Evolutionary conservation across 2,329 filamentous ascomycete genomes (phyloP), one percentile per base, ranked within the genome.

Genomic region (Colletotrichum kahawae): DNA sequence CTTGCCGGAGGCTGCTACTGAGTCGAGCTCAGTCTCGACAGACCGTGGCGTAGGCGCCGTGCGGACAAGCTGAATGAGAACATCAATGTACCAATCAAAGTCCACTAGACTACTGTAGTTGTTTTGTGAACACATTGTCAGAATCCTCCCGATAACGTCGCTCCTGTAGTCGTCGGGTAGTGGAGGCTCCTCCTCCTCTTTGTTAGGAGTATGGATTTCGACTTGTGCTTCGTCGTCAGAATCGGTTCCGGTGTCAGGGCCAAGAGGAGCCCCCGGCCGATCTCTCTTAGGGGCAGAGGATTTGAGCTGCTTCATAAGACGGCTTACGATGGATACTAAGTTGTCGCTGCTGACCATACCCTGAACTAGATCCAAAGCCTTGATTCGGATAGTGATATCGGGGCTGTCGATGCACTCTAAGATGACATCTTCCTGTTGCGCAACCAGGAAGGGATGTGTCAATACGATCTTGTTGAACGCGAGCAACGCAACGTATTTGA

Each of bases 11-110:
- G 79, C 79, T 16, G 80, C 77, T 12, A 81, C 77, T 4, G 81
- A 78, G 12, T 84, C 81, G 9, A 81, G 74, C 54, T 87, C 86
- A 7, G 81, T 81, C 8, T 87, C 86, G 9, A 80, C 79, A 9
- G 81, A 80, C 51, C 86, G 85, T 62, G 89, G 85, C n/a, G 86
- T 79, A 0, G 87, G 94, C 24, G 93, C 88, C 85, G 95, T 89
- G 81, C 93, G 92, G 54, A 98, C 92, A 16, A 99, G 90, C 81
- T 98, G 95, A 7, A 95, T 93, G 34, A 99, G 87, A 33, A 98
- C 92, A 78, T 97, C 95, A 78, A 98, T 94, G 83, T 98, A 98
- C 97, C 97, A 99, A 78, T 98, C 96, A 82, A 99, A 99, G 82
- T 99, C 96, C 67, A 90, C 87, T 63, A 99, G 88, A 80, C 95